Percentiles rank a stretch among this genome's conserved stretches.
phyloP scores from a whole-genome alignment of 192 early-diverging fungal genomes.

The Phycomyces blakesleeanus region DNA sequence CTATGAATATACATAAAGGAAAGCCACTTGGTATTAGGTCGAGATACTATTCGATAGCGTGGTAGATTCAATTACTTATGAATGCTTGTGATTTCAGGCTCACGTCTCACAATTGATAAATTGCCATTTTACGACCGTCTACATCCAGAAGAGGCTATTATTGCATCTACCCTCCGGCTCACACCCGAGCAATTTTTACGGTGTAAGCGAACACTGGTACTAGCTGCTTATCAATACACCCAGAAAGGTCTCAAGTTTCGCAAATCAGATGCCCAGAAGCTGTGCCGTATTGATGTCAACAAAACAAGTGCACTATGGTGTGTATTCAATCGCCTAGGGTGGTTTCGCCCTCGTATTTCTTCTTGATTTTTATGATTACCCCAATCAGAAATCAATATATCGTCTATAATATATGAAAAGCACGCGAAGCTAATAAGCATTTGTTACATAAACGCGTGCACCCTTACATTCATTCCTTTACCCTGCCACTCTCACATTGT shows the following conservation, averaged over 20 bases:
- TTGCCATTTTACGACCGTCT: slow-evolving; percentile 50
- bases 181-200: slow-evolving; percentile 79
- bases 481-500: no score
- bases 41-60: not conserved
- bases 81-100: slow-evolving; percentile 27
- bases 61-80: slow-evolving; percentile 1
- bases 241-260: slow-evolving; percentile 53
- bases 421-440: no score
- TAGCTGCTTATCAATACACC: slow-evolving; percentile 47
- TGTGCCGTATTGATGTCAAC: slow-evolving; percentile 92
- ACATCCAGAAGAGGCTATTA: slow-evolving; percentile 63
- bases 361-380: no score
- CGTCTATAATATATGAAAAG: no score
- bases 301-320: slow-evolving; percentile 86
- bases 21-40: not conserved
- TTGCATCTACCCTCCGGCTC: slow-evolving; percentile 81
- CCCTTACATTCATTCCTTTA: no score
- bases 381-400: no score
- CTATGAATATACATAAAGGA: no score
- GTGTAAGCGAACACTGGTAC: slow-evolving; percentile 77
- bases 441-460: no score
- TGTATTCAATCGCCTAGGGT: slow-evolving; percentile 81
- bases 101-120: slow-evolving; percentile 35
- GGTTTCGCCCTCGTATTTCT: slow-evolving; percentile 49
- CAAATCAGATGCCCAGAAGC: slow-evolving; percentile 88